phyloP scores from a whole-genome alignment of 305 asterid genomes.

The Withania somnifera region DNA sequence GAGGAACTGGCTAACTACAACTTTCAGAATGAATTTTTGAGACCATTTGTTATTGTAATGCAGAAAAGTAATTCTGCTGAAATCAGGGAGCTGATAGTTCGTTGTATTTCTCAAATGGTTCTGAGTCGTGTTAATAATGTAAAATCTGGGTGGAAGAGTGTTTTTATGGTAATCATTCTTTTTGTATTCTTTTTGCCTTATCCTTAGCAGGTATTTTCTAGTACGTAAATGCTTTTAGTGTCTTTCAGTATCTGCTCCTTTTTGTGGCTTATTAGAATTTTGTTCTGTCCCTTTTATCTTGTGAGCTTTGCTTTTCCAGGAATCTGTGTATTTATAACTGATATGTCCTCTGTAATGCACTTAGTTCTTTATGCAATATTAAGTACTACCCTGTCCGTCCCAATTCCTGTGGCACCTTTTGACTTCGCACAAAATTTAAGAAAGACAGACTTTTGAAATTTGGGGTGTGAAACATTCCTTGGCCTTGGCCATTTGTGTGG shows the following conservation, averaged over 20 bases:
- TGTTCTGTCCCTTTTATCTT: not conserved
- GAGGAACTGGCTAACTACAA: slow-evolving; percentile 96
- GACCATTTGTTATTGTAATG: slow-evolving; percentile 93
- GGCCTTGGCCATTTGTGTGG: not conserved
- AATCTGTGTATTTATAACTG: not conserved
- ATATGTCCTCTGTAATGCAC: not conserved
- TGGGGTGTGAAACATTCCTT: not conserved
- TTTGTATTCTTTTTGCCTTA: not conserved
- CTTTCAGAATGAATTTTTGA: slow-evolving; percentile 92
- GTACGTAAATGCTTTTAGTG: not conserved
- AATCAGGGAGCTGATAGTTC: slow-evolving; percentile 90
- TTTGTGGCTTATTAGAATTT: not conserved
- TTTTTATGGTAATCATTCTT: slow-evolving; percentile 63
- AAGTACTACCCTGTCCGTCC: no score
- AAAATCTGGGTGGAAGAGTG: slow-evolving; percentile 99
- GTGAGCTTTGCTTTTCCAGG: not conserved
- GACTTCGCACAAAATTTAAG: not conserved
- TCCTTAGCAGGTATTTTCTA: not conserved
- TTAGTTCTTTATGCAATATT: not conserved
- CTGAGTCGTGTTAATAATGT: slow-evolving; percentile 90
- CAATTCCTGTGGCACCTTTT: not conserved
- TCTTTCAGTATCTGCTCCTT: not conserved
- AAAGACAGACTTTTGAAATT: not conserved
- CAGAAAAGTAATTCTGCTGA: slow-evolving; percentile 82
- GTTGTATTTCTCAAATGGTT: slow-evolving; percentile 98